Evolutionary conservation across 169 alveolate species (phyloP), one percentile per base, ranked within the genome.

Genomic region (Cardiosporidium cionae): DNA sequence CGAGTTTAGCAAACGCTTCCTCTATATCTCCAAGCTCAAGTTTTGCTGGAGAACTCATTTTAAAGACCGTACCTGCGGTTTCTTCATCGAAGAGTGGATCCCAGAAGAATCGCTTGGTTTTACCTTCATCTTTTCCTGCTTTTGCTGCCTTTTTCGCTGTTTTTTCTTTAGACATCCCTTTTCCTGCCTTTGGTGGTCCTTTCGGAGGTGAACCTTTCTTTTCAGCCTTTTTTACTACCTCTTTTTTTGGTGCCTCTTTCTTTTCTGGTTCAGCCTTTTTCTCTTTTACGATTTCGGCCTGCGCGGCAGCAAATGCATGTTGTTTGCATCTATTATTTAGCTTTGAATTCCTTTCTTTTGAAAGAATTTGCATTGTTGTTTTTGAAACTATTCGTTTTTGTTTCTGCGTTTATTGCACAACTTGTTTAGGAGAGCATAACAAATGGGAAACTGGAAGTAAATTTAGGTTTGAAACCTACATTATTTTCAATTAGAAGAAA

Each of bases 21-120:
- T 89, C 89, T 68, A 85, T 69, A 37, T 86, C 88, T 25, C 88
- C 90, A 73, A 71, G 66, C 53, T 79, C 74, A 32, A 81, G 31
- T 32, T 63, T 65, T 4, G 68, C 33, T 27, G 83, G 53, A 3
- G 70, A 77, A n/a, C 73, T 69, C 25, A 69, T 78, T 69, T 81
- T 78, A 77, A 90, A 91, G 44, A 91, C 75, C 0, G 96, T 91
- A 28, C 93, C 95, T 72, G 84, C 88, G 32, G 85, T 86, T 62
- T 91, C 93, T 35, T 91, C 92, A 54, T 86, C 94, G 74, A 85
- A 89, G 72, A 91, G 84, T 28, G 94, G 93, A 53, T 91, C 96
- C 96, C 96, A 91, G 83, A 90, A 91, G 69, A 91, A 84, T 70
- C 94, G 82, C 80, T 91, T 89, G 7, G 89, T 87, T 68, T 89